These are phyloP conservation scores for Ogataea ramenticola DNA, from an alignment of 805 yeast species.

Conservation along the genomic window DNA sequence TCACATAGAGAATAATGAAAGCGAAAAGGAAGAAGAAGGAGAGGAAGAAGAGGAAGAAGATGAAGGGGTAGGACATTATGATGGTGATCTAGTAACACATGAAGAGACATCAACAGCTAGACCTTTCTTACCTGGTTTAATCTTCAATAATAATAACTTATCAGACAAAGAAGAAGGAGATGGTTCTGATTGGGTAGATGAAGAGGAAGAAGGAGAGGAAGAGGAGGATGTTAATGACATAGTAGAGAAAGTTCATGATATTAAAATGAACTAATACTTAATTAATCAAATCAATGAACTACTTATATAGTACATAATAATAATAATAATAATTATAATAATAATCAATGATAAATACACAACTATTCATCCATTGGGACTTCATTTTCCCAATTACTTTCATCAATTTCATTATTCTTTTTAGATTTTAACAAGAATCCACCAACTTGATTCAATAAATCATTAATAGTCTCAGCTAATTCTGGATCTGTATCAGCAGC, in stretches of 20 bases:
- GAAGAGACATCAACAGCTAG: constrained; percentile 27
- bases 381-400: constrained; percentile 45
- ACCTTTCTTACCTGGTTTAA: constrained; percentile 35
- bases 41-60: constrained; percentile 26
- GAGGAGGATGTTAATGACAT: constrained; percentile 23
- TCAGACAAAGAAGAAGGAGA: constrained; percentile 85
- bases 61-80: constrained; percentile 10
- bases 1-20: constrained; percentile 16
- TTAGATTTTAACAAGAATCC: constrained; percentile 40
- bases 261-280: neutral
- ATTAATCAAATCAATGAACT: too few relatives aligned
- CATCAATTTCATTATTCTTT: constrained; percentile 33
- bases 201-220: constrained; percentile 57
- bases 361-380: constrained; percentile 32
- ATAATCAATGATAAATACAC: neutral
- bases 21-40: constrained; percentile 23
- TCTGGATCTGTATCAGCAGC: constrained; percentile 47
- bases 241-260: neutral
- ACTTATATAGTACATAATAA: neutral
- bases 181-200: constrained; percentile 79
- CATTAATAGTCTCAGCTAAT: constrained; percentile 44
- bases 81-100: constrained; percentile 14
- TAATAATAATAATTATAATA: neutral
- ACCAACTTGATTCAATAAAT: constrained; percentile 49
- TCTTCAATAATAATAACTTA: constrained; percentile 28